These are phyloP conservation scores for Castanea sativa DNA, from an alignment of 306 rosid genomes.

Conservation along the genomic window DNA sequence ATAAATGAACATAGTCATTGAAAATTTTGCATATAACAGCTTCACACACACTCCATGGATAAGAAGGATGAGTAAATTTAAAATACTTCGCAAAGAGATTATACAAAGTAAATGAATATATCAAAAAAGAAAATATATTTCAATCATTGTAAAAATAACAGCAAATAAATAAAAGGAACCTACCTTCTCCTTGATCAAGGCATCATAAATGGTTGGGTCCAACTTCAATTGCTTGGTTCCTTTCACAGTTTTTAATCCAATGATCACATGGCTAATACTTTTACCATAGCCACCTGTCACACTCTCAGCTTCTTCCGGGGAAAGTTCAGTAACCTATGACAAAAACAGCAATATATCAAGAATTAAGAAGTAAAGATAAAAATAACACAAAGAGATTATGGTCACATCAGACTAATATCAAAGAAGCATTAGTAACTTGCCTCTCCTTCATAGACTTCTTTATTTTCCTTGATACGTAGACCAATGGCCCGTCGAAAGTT, in stretches of 20 bases:
- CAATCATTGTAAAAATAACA: too few species aligned
- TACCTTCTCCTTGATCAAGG: constrained; percentile 93
- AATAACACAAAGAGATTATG: constrained; percentile 8
- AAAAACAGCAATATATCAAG: constrained; percentile 20
- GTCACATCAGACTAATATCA: constrained; percentile 1
- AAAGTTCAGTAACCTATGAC: constrained; percentile 82
- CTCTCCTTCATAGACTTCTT: constrained; percentile 99
- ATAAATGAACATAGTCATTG: background rate
- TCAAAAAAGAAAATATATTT: too few species aligned
- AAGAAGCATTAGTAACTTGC: constrained; percentile 37
- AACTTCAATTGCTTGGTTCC: constrained; percentile 95
- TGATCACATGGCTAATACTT: constrained; percentile 94
- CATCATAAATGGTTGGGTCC: constrained; percentile 96
- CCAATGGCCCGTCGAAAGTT: constrained; percentile 92
- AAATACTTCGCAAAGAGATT: background rate
- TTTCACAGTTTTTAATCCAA: constrained; percentile 91
- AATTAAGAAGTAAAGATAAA: constrained; percentile 14
- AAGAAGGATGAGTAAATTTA: background rate
- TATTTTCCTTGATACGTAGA: constrained; percentile 88
- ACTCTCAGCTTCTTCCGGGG: constrained; percentile 95
- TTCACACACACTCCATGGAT: background rate
- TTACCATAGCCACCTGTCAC: constrained; percentile 93
- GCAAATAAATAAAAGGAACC: background rate
- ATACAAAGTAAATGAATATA: background rate
- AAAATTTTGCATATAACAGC: background rate